phyloP scores from a whole-genome alignment of 768 basidiomycete species.

The Tephrocybe sp. region DNA sequence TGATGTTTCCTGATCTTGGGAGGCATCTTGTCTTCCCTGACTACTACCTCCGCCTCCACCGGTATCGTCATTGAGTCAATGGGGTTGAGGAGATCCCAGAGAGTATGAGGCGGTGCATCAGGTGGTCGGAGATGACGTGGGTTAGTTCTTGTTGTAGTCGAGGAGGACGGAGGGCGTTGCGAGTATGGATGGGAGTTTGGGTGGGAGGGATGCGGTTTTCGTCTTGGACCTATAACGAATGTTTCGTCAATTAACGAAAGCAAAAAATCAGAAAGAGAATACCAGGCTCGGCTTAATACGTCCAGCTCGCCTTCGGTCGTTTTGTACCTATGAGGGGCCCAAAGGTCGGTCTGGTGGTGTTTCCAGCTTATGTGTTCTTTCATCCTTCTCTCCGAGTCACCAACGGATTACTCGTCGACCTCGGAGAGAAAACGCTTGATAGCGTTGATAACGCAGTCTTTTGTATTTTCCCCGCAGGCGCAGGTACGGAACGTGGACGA shows the following conservation, averaged over 20 bases:
- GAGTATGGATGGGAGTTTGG: too few relatives aligned
- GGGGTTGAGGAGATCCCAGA: too few relatives aligned
- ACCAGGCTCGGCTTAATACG: not conserved
- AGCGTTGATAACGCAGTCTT: slow-evolving; percentile 60
- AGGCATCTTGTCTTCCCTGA: slow-evolving; percentile 44
- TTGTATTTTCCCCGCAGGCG: slow-evolving; percentile 62
- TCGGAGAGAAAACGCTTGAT: slow-evolving; percentile 61
- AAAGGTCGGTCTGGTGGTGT: slow-evolving; percentile 39
- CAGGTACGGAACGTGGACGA: slow-evolving; percentile 72
- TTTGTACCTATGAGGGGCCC: slow-evolving; percentile 62
- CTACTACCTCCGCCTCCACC: slow-evolving; percentile 6
- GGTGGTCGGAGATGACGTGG: slow-evolving; percentile 7
- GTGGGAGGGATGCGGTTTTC: too few relatives aligned
- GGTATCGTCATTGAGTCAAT: not conserved
- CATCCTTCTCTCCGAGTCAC: not conserved
- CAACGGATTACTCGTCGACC: not conserved
- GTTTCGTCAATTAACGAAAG: too few relatives aligned
- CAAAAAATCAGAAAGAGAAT: too few relatives aligned
- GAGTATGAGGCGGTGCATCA: slow-evolving; percentile 2
- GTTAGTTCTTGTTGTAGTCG: too few relatives aligned
- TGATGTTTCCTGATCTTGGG: slow-evolving; percentile 62
- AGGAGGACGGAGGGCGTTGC: too few relatives aligned
- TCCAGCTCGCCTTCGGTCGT: slow-evolving; percentile 24
- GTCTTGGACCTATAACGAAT: too few relatives aligned
- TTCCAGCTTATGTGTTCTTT: not conserved